Conservation (phyloP, 306 rosid genomes). For the Purshia tridentata region DNA sequence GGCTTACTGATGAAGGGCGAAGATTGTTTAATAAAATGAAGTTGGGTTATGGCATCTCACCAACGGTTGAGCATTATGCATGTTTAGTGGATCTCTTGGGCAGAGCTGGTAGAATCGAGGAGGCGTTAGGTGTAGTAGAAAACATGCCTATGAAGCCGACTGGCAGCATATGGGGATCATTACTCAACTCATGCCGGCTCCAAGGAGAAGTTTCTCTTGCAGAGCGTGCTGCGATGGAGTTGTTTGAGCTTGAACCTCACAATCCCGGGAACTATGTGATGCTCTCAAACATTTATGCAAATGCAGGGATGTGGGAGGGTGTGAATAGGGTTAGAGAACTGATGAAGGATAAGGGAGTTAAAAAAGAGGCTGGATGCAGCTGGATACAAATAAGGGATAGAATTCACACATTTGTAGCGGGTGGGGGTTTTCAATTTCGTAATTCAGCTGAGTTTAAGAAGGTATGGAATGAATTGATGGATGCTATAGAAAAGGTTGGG, state of each 20-base stretch:
- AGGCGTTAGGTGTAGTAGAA: conserved; percentile 40
- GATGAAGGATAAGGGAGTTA: conserved; percentile 48
- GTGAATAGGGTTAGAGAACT: conserved; percentile 50
- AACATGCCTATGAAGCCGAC: conserved; percentile 57
- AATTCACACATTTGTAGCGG: conserved; percentile 52
- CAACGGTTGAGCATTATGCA: conserved; percentile 53
- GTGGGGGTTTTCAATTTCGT: conserved; percentile 49
- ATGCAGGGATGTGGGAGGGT: conserved; percentile 50
- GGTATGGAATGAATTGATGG: conserved; percentile 41
- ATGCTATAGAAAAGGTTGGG: conserved; percentile 39
- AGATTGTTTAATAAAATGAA: conserved; percentile 40
- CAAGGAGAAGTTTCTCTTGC: conserved; percentile 45
- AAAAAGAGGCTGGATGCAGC: conserved; percentile 57
- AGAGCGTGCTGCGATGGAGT: conserved; percentile 35
- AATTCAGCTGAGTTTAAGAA: conserved; percentile 41
- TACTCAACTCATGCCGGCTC: conserved; percentile 53
- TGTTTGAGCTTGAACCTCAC: conserved; percentile 48
- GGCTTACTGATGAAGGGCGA: conserved; percentile 38
- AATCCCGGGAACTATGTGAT: conserved; percentile 61
- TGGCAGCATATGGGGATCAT: conserved; percentile 58
- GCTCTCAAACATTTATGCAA: conserved; percentile 59
- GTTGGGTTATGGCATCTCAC: conserved; percentile 36
- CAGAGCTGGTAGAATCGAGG: conserved; percentile 43
- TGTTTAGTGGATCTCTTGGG: conserved; percentile 53
- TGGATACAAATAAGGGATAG: conserved; percentile 46